Evolutionary conservation across 306 rosid species (phyloP).

Genomic region (Cucurbita pepo): DNA sequence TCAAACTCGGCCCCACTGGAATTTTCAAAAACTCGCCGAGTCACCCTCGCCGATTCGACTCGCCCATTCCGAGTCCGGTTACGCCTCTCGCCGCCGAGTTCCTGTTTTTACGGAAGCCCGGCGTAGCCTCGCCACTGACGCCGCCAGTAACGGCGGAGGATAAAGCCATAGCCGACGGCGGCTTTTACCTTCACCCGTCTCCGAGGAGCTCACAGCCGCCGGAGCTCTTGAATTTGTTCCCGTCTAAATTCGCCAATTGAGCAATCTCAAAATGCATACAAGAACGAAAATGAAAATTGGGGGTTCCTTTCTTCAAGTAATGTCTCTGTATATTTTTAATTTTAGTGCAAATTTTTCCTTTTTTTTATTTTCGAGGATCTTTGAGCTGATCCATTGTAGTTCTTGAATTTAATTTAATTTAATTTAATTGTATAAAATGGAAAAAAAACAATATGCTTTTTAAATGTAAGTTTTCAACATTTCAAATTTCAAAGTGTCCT

Average conservation of each 20-base stretch:
- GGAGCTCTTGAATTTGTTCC: constrained; percentile 28
- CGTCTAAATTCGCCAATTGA: constrained; percentile 21
- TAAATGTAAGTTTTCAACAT: too few relatives aligned
- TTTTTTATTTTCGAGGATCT: neutral
- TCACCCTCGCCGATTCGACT: constrained; percentile 10
- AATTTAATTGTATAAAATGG: too few relatives aligned
- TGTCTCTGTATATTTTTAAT: neutral
- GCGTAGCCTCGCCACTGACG: constrained; percentile 19
- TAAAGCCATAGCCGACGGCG: constrained; percentile 15
- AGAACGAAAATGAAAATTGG: neutral
- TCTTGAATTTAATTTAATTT: neutral
- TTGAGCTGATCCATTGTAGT: neutral
- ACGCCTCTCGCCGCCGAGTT: constrained; percentile 20
- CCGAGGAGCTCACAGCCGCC: constrained; percentile 27
- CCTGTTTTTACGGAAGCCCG: constrained; percentile 6
- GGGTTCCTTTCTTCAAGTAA: neutral
- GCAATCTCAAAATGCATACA: neutral
- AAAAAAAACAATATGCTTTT: too few relatives aligned
- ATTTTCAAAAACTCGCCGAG: constrained; percentile 7
- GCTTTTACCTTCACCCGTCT: constrained; percentile 30
- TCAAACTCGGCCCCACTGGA: constrained; percentile 21
- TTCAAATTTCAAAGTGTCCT: too few relatives aligned
- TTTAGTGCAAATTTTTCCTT: neutral
- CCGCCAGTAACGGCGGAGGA: constrained; percentile 14
- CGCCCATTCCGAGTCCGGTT: constrained; percentile 24